These are phyloP conservation scores for Abrus precatorius DNA, from an alignment of 306 rosid species.

Conservation along the genomic window DNA sequence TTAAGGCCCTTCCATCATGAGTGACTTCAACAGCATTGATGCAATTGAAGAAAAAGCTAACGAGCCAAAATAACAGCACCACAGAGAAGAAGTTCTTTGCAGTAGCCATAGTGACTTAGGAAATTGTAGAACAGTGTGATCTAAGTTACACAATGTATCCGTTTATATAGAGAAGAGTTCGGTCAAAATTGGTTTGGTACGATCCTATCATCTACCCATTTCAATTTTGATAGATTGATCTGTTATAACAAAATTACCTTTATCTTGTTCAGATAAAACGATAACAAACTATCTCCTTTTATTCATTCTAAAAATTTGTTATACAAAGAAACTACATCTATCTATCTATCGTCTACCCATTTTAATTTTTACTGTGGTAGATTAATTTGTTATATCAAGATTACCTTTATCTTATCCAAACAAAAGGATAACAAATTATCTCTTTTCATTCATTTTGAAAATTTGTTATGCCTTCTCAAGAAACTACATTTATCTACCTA, in stretches of 20 bases:
- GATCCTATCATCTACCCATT: not conserved
- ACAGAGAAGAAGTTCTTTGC: not conserved
- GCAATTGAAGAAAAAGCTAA: not conserved
- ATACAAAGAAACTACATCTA: too few relatives aligned
- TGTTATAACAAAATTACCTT: not conserved
- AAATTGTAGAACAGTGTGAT: not conserved
- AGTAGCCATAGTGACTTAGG: not conserved
- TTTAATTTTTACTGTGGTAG: too few relatives aligned
- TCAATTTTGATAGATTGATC: too few relatives aligned
- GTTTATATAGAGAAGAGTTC: not conserved
- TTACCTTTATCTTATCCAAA: too few relatives aligned
- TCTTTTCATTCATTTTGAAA: too few relatives aligned
- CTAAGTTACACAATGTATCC: not conserved
- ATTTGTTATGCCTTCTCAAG: too few relatives aligned
- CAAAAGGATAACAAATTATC: too few relatives aligned
- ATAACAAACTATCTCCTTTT: too few relatives aligned
- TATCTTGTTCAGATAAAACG: not conserved
- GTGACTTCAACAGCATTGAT: conserved; percentile 45
- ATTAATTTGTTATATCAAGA: too few relatives aligned
- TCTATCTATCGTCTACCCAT: too few relatives aligned
- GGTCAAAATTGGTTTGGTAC: not conserved
- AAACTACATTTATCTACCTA: too few relatives aligned
- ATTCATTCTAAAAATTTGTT: too few relatives aligned
- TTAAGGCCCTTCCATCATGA: conserved; percentile 59
- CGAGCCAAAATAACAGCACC: not conserved